These are phyloP conservation scores for Ilex paraguariensis DNA, from an alignment of 305 asterid species.

Conservation along the genomic window DNA sequence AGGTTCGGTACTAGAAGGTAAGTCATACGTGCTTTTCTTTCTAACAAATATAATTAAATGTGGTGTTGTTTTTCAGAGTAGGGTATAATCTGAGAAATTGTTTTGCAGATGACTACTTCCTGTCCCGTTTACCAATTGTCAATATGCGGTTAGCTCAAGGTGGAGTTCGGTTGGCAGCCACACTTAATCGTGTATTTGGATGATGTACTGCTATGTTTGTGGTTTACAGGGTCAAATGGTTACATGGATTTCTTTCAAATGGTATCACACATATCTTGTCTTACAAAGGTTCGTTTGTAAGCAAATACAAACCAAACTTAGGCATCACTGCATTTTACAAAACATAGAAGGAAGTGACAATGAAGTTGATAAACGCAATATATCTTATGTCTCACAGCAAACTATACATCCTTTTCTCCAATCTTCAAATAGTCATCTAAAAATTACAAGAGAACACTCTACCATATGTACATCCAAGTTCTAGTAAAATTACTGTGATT, in stretches of 20 bases:
- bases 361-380: background rate
- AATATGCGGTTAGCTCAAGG: slow-evolving; percentile 76
- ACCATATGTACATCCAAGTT: background rate
- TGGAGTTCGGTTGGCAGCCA: slow-evolving; percentile 85
- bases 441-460: too few species aligned
- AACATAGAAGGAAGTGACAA: too few species aligned
- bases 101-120: slow-evolving; percentile 69
- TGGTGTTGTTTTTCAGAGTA: background rate
- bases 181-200: slow-evolving; percentile 75
- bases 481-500: background rate
- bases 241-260: too few species aligned
- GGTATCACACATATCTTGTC: too few species aligned
- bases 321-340: background rate
- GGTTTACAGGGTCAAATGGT: too few species aligned
- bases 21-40: background rate
- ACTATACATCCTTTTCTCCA: background rate
- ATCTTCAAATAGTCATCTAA: too few species aligned
- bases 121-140: slow-evolving; percentile 57
- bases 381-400: background rate
- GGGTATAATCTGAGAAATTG: background rate
- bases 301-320: too few species aligned
- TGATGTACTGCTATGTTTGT: slow-evolving; percentile 5
- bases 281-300: too few species aligned
- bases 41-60: background rate
- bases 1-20: slow-evolving; percentile 67